These are phyloP conservation scores for Auxenochlorella pyrenoidosa DNA, from an alignment of 139 green algal genomes.

Conservation along the genomic window DNA sequence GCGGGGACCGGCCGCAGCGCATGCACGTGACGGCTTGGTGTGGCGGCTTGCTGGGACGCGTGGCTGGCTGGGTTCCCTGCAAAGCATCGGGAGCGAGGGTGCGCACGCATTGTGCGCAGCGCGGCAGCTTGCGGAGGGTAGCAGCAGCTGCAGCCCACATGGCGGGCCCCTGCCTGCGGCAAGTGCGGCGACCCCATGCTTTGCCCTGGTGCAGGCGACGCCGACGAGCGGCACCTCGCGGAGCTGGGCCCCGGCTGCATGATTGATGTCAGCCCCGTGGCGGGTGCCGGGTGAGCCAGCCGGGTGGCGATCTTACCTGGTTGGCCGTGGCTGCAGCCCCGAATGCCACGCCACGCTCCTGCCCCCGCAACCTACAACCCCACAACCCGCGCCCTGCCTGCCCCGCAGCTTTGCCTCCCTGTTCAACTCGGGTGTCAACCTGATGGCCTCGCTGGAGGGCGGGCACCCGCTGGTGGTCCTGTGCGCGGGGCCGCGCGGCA, in stretches of 20 bases:
- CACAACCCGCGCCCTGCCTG: background rate
- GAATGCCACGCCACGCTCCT: too few species aligned
- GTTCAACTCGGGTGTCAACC: slow-evolving; percentile 65
- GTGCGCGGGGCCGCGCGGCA: slow-evolving; percentile 64
- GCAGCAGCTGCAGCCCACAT: too few species aligned
- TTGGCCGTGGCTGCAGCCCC: too few species aligned
- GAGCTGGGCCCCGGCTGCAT: slow-evolving; percentile 60
- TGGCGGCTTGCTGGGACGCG: too few species aligned
- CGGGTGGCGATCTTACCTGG: too few species aligned
- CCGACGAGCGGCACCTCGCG: slow-evolving; percentile 55
- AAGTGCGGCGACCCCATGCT: too few species aligned
- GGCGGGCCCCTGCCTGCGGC: too few species aligned
- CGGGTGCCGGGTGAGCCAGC: slow-evolving; percentile 65
- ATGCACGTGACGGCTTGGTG: too few species aligned
- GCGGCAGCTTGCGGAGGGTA: background rate
- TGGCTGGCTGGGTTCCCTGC: too few species aligned
- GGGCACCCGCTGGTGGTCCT: slow-evolving; percentile 74
- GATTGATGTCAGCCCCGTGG: slow-evolving; percentile 73
- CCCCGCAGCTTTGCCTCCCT: slow-evolving; percentile 71
- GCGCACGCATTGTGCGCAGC: background rate
- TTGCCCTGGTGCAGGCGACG: background rate
- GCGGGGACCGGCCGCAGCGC: too few species aligned
- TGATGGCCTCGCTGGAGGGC: slow-evolving; percentile 70
- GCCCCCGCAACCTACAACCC: background rate
- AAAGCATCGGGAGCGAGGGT: background rate